Evolutionary conservation across 2,329 filamentous ascomycete species (phyloP).

Genomic region (Immersiporthe knoxdaviesiana): DNA sequence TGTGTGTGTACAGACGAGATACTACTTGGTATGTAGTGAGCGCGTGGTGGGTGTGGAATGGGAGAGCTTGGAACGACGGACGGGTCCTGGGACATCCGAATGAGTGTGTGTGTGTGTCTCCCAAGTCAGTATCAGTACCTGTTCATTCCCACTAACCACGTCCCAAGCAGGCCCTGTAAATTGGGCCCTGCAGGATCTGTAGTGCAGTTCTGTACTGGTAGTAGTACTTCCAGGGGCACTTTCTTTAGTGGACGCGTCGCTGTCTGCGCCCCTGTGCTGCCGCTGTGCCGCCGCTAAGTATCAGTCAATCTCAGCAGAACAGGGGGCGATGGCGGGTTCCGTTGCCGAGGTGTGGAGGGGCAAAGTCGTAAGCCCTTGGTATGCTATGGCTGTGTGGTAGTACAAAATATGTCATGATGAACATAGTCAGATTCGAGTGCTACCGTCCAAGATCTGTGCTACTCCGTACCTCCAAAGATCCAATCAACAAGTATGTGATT

Average conservation of each 20-base stretch:
- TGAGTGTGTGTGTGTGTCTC: too few species aligned
- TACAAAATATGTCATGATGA: background rate
- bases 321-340: background rate
- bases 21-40: too few species aligned
- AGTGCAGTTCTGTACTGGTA: background rate
- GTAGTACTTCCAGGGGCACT: background rate
- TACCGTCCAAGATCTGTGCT: too few species aligned
- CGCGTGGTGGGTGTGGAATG: background rate
- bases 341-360: constrained; percentile 8
- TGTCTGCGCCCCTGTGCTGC: background rate
- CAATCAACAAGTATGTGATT: too few species aligned
- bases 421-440: too few species aligned
- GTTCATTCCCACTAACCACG: background rate
- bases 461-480: too few species aligned
- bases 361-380: background rate
- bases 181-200: background rate
- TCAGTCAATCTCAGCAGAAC: background rate
- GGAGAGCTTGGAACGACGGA: background rate
- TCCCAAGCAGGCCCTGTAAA: too few species aligned
- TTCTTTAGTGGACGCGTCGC: constrained; percentile 3
- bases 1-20: too few species aligned
- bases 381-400: background rate
- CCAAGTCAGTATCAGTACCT: background rate
- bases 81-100: background rate
- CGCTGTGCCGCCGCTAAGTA: too few species aligned